Conservation (phyloP, 176 grass and related monocot genomes). For the Aegilops speltoides region DNA sequence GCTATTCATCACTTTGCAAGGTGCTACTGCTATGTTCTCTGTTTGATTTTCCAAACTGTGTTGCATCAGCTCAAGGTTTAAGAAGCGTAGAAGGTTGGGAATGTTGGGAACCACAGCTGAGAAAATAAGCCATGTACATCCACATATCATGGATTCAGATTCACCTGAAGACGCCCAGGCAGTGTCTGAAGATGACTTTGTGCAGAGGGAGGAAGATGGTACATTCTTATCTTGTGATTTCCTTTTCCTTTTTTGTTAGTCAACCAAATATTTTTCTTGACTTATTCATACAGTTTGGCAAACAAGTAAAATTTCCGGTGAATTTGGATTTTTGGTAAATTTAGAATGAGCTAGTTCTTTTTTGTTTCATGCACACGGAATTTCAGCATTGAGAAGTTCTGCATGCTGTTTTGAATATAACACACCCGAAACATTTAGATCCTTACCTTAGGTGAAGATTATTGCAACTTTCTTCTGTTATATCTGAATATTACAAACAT, state of each 20-base stretch:
- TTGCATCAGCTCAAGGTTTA: constrained; percentile 70
- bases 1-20: constrained; percentile 19
- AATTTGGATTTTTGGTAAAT: not conserved
- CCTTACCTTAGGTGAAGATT: not conserved
- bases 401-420: not conserved
- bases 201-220: constrained; percentile 65
- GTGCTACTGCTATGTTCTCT: not conserved
- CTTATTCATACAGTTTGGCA: not conserved
- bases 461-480: not conserved
- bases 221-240: constrained; percentile 43
- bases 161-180: constrained; percentile 68
- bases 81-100: constrained; percentile 53
- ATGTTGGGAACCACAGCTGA: constrained; percentile 38
- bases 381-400: not conserved
- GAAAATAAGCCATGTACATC: constrained; percentile 66
- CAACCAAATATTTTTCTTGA: not conserved
- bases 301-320: not conserved
- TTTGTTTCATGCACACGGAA: not conserved
- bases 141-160: constrained; percentile 63
- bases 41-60: constrained; percentile 26
- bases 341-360: not conserved
- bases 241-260: not conserved
- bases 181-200: constrained; percentile 52
- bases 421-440: not conserved
- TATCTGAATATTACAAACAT: not conserved